phyloP scores from a whole-genome alignment of 2,329 filamentous ascomycete species.

The Fusarium nanum region DNA sequence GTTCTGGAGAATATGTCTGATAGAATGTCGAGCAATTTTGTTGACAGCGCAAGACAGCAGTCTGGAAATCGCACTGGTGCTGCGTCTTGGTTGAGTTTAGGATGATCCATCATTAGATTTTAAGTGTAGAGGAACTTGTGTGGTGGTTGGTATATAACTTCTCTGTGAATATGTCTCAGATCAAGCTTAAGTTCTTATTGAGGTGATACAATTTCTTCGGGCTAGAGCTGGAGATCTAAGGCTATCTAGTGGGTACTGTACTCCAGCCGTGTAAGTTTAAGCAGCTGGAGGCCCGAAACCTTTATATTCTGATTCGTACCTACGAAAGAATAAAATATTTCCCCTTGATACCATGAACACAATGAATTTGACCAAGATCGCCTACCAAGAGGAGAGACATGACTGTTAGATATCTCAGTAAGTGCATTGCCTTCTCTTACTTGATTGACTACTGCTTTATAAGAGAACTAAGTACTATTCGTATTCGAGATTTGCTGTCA shows the following conservation, averaged over 20 bases:
- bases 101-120: constrained; percentile 29
- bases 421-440: neutral
- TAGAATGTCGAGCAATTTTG: constrained; percentile 38
- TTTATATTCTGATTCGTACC: neutral
- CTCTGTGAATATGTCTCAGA: neutral
- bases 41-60: constrained; percentile 49
- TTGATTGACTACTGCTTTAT: neutral
- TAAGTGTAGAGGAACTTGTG: neutral
- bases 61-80: constrained; percentile 42
- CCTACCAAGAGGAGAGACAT: constrained; percentile 4
- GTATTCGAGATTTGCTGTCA: neutral
- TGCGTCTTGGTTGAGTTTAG: constrained; percentile 19
- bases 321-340: neutral
- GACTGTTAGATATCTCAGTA: constrained; percentile 1
- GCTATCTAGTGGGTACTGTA: neutral
- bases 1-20: constrained; percentile 11
- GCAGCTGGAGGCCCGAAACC: neutral
- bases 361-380: neutral
- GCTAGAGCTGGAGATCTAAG: neutral
- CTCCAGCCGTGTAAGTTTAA: neutral
- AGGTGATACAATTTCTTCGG: neutral
- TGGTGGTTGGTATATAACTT: neutral
- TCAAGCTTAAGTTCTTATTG: neutral
- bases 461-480: neutral
- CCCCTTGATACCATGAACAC: neutral